These are phyloP conservation scores for Cylindrotheca fusiformis DNA, from an alignment of 108 stramenopile genomes.

Conservation along the genomic window DNA sequence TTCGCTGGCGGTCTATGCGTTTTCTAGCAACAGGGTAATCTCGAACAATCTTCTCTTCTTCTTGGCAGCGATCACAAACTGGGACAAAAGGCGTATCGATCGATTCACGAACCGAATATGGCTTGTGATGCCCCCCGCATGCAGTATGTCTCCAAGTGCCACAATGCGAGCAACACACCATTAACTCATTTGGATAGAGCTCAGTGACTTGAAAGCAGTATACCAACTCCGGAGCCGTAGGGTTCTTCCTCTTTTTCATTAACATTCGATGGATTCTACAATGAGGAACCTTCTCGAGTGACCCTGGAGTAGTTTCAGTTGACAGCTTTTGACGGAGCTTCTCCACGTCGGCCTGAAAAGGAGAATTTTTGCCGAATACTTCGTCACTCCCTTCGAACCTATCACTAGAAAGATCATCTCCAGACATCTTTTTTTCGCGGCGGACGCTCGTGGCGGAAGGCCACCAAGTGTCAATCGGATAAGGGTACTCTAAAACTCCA, in stretches of 20 bases:
- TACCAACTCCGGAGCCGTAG: constrained; percentile 31
- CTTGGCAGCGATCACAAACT: constrained; percentile 73
- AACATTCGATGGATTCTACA: constrained; percentile 65
- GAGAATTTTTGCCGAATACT: constrained; percentile 16
- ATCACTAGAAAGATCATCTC: constrained; percentile 39
- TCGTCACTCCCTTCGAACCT: constrained; percentile 33
- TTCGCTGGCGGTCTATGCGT: constrained; percentile 64
- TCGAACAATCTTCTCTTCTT: constrained; percentile 50
- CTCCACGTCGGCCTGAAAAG: constrained; percentile 38
- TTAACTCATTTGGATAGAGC: constrained; percentile 59
- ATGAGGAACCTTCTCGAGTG: constrained; percentile 81
- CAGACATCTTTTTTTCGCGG: constrained; percentile 46
- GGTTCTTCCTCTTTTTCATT: constrained; percentile 37
- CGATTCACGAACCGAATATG: constrained; percentile 49
- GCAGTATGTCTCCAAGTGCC: constrained; percentile 84
- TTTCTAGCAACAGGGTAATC: constrained; percentile 35
- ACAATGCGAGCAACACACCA: constrained; percentile 84
- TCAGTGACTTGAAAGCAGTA: constrained; percentile 85
- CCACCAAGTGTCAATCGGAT: constrained; percentile 77
- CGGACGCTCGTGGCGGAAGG: constrained; percentile 53
- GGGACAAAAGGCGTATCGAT: constrained; percentile 53
- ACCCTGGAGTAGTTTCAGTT: constrained; percentile 60
- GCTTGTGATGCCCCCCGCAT: constrained; percentile 85
- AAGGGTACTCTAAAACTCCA: constrained; percentile 29
- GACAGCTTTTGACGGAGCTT: constrained; percentile 37